Evolutionary conservation across 257 asterid genomes (phyloP), one percentile per base, ranked within the genome.

Genomic region (Ligustrum vulgare): DNA sequence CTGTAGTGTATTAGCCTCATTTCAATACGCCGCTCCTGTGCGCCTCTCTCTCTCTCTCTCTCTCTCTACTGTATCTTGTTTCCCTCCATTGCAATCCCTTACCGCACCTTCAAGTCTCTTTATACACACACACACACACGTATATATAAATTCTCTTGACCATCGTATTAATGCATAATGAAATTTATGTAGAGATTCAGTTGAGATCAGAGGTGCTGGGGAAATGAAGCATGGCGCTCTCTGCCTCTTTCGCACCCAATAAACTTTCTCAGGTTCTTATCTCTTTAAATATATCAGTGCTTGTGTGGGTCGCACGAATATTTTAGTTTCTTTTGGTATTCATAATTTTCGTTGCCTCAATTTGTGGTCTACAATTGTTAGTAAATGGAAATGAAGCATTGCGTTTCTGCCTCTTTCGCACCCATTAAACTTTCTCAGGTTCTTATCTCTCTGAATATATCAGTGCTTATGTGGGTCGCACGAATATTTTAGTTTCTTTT

Each of bases 181-280:
- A 22, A 12, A 3, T 69, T 43, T 43, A 47, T 56, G 28, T 65
- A 22, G 32, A 71, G 13, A 68, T 60, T 35, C 75, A 65, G 11
- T 56, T 76, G 35, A 67, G 73, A 41, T 65, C 84, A 54, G 77
- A 76, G 79, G 77, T 80, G 72, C 67, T 58, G 69, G 11, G 45
- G 79, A 23, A 68, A 65, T 84, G 85, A 87, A 80, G 47, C 72
- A 86, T 86, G 91, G 84, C 91, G 76, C 71, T 82, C 63, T 79
- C 84, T 3, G 72, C 82, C 75, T 73, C 88, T 75, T 71, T 79
- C 33, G 64, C 84, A 51, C 74, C 75, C 65, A 65, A 23, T 47
- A 84, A 73, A 16, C 76, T 37, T 25, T 80, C 86, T 71, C 87
- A 78, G 91, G 92, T 89, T 32, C 64, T 60, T 39, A n/a, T 33